Conservation (phyloP, 2,329 filamentous ascomycete species). For the Calycina herbarum region DNA sequence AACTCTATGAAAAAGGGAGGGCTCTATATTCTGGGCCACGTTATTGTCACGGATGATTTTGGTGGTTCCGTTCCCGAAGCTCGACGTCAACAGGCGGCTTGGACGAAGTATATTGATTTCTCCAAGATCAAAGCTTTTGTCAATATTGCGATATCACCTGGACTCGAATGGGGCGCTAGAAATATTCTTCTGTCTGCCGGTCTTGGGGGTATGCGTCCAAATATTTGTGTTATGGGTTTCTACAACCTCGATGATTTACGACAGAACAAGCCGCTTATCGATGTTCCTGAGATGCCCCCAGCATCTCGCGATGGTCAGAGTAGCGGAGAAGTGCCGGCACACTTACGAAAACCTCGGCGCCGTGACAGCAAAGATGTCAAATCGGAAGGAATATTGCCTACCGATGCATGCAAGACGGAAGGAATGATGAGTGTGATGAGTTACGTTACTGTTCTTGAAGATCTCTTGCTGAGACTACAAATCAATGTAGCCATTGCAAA, state of each 20-base stretch:
- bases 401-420: slow-evolving; percentile 68
- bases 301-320: slow-evolving; percentile 37
- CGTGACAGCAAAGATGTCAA: slow-evolving; percentile 57
- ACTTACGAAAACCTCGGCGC: slow-evolving; percentile 41
- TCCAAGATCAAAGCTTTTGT: slow-evolving; percentile 88
- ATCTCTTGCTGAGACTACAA: slow-evolving; percentile 73
- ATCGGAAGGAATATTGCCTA: slow-evolving; percentile 62
- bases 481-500: slow-evolving; percentile 85
- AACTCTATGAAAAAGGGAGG: slow-evolving; percentile 88
- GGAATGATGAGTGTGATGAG: slow-evolving; percentile 67
- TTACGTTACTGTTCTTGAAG: slow-evolving; percentile 82
- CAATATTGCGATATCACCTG: slow-evolving; percentile 80
- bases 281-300: slow-evolving; percentile 52
- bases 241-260: slow-evolving; percentile 79
- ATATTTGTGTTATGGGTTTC: slow-evolving; percentile 79
- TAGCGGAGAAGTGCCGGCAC: slow-evolving; percentile 28
- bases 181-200: slow-evolving; percentile 82
- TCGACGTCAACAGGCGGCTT: slow-evolving; percentile 71
- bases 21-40: slow-evolving; percentile 79
- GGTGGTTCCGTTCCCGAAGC: slow-evolving; percentile 76
- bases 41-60: slow-evolving; percentile 85
- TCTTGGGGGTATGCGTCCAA: slow-evolving; percentile 83
- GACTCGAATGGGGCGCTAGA: slow-evolving; percentile 79
- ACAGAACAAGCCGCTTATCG: slow-evolving; percentile 54
- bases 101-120: slow-evolving; percentile 85